phyloP scores from a whole-genome alignment of 768 basidiomycete species.

The Terana coerulea region DNA sequence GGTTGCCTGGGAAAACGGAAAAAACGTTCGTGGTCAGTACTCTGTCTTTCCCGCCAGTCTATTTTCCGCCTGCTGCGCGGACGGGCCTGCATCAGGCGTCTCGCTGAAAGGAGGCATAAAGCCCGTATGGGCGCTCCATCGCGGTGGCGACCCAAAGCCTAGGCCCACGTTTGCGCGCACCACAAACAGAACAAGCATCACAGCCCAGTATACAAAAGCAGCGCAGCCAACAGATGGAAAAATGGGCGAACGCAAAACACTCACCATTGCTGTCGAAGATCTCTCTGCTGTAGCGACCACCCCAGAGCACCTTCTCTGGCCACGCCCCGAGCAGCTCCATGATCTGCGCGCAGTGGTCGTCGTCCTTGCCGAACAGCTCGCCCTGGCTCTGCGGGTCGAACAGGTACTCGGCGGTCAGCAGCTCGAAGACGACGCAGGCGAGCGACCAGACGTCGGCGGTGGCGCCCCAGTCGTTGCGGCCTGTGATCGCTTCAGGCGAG shows the following conservation, averaged over 20 bases:
- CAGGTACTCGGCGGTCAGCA: conserved; percentile 87
- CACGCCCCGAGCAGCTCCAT: conserved; percentile 88
- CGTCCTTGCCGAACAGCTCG: conserved; percentile 84
- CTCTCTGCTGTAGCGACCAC: conserved; percentile 81
- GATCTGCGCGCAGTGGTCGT: conserved; percentile 95
- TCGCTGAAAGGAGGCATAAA: no score
- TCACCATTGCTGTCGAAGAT: conserved; percentile 72
- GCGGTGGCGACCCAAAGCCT: neutral
- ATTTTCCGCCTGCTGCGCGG: neutral
- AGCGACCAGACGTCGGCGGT: conserved; percentile 90
- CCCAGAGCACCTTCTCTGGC: conserved; percentile 68
- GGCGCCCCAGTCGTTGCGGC: conserved; percentile 80
- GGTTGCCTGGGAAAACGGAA: conserved; percentile 41
- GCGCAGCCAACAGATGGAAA: neutral
- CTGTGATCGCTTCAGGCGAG: conserved; percentile 90
- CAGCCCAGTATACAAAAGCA: neutral
- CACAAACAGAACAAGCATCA: conserved; percentile 1
- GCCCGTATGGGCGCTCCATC: no score
- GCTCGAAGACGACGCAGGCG: conserved; percentile 87
- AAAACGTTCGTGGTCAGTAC: conserved; percentile 8
- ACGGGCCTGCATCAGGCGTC: no score
- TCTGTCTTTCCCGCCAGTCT: no score
- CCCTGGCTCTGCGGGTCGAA: conserved; percentile 87
- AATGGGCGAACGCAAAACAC: conserved; percentile 18
- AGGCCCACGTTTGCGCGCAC: neutral